Conservation (phyloP, 2,329 filamentous ascomycete genomes). For the Apiospora sp. region DNA sequence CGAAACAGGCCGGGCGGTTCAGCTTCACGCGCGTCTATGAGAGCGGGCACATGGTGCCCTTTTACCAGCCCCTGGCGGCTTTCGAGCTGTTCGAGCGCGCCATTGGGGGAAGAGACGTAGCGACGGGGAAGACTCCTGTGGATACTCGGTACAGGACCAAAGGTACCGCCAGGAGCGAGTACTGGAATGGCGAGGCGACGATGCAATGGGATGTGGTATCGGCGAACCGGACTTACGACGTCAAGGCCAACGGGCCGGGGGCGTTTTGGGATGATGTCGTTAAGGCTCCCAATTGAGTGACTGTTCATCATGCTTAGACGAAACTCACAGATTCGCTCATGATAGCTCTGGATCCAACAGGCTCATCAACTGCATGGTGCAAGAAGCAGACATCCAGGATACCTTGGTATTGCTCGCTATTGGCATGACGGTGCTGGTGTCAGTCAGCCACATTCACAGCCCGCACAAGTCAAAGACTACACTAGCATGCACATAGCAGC, state of each 20-base stretch:
- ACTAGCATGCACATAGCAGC: too few relatives aligned
- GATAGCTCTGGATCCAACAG: too few relatives aligned
- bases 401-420: too few relatives aligned
- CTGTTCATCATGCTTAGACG: too few relatives aligned
- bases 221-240: conserved; percentile 44
- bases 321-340: too few relatives aligned
- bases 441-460: too few relatives aligned
- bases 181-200: conserved; percentile 51
- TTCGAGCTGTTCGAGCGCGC: conserved; percentile 58
- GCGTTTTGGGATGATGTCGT: conserved; percentile 35
- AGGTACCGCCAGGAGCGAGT: conserved; percentile 51
- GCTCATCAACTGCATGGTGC: too few relatives aligned
- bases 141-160: conserved; percentile 44
- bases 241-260: conserved; percentile 40
- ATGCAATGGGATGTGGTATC: conserved; percentile 44
- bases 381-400: neutral
- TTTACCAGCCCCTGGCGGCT: conserved; percentile 60
- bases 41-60: conserved; percentile 54
- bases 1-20: conserved; percentile 58
- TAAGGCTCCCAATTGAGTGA: neutral
- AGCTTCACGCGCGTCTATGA: conserved; percentile 57
- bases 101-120: conserved; percentile 56
- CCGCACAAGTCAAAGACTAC: too few relatives aligned
- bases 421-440: too few relatives aligned
- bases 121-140: conserved; percentile 48